Conservation (phyloP, 1,284 basidiomycete genomes). For the Caloboletus firmus region DNA sequence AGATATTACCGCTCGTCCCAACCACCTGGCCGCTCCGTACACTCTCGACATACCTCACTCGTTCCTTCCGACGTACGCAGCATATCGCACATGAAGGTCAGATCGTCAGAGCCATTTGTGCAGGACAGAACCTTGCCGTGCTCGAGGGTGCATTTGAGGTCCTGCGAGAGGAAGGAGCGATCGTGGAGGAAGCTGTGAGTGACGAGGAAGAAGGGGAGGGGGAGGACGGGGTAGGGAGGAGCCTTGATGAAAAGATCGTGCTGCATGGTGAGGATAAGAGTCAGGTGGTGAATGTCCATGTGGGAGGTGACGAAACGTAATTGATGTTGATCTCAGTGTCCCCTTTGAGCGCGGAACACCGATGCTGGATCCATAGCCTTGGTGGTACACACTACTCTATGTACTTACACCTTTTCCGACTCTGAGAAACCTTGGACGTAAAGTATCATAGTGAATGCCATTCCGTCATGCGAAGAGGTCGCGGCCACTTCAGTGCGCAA, state of each 20-base stretch:
- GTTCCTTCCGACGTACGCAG: constrained; percentile 74
- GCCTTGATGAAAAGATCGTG: constrained; percentile 33
- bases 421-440: neutral
- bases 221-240: constrained; percentile 21
- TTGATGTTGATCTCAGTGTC: neutral
- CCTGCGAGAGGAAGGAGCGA: constrained; percentile 61
- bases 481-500: neutral
- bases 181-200: constrained; percentile 62
- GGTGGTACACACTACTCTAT: neutral
- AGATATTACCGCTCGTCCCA: constrained; percentile 76
- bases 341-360: neutral
- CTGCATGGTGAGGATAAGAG: constrained; percentile 14
- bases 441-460: neutral
- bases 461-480: neutral
- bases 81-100: constrained; percentile 69
- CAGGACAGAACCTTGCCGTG: constrained; percentile 67
- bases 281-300: constrained; percentile 20
- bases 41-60: constrained; percentile 74
- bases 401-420: neutral
- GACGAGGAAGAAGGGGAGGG: constrained; percentile 41
- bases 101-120: constrained; percentile 69
- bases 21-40: constrained; percentile 70
- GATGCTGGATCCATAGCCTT: neutral
- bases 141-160: constrained; percentile 28
- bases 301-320: constrained; percentile 10